Evolutionary conservation across 768 basidiomycete genomes (phyloP), one percentile per base, ranked within the genome.

Genomic region (Suillus hirtellus): DNA sequence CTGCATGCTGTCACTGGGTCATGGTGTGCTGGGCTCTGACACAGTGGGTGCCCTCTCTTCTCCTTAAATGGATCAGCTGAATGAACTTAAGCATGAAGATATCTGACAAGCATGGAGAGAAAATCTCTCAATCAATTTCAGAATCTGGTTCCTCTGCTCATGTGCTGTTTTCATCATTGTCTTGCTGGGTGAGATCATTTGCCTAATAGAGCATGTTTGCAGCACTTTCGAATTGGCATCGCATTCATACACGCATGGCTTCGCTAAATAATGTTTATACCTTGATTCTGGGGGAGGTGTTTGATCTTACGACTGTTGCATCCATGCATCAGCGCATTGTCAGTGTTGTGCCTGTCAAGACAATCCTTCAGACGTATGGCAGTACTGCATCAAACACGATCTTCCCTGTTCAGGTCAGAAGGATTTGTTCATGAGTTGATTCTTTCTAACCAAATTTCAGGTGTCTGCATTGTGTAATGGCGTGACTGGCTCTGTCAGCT

Each of bases 71-170:
- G 72, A 65, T 93, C 60, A 95, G 96, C 1, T 83, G 93, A 38
- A 97, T 98, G 95, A 81, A 79, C 34, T 76, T 89, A 97, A 98
- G 78, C 89, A 96, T 8, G 75, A 89, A 66, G 97, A 99, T 70
- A 83, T 99, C 27, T 86, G 91, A 31, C 95, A 98, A 75, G 97
- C 97, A 1, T 99, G 97, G 97, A 81, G 96, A 63, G 97, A 99
- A 77, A 99, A 99, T 76, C 81, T 98, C 1, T 93, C 94, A 3
- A 84, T 98, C 71, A 98, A 99, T 75, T 76, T 99, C 63, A 80
- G 99, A 77, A 99, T 99, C 69, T 98, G 96, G 96, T 87, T 97
- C 71, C 80, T 92, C 37, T 98, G 95, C 66, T 89, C 76, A n/a
- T 87, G 86, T 69, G 89, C 93, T 1, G 83, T 95, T 54, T 99